Conservation (phyloP, 306 rosid genomes). For the Prunus armeniaca region DNA sequence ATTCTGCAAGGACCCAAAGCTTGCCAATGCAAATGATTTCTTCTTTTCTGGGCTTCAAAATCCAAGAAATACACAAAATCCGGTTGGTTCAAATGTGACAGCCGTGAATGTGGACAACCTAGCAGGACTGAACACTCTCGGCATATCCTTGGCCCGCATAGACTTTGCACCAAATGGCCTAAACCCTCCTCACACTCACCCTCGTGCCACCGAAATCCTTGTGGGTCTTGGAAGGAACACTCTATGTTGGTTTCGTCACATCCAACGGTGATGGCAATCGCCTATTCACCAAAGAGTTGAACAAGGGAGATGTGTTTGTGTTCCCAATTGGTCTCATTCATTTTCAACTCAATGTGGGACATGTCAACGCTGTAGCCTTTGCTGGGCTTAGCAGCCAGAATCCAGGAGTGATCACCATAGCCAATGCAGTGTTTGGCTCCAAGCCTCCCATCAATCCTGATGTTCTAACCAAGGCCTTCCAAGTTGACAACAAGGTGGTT, state of each 20-base stretch:
- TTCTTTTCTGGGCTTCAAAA: neutral
- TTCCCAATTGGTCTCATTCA: neutral
- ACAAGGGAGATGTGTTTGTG: too few species aligned
- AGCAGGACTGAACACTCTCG: neutral
- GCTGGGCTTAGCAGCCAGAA: neutral
- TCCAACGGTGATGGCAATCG: neutral
- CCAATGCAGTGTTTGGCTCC: neutral
- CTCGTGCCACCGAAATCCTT: neutral
- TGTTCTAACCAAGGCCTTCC: slow-evolving; percentile 6
- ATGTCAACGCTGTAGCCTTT: neutral
- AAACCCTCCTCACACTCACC: slow-evolving; percentile 1
- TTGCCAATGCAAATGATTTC: neutral
- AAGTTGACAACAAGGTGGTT: neutral
- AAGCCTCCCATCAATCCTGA: neutral
- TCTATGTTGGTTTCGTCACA: neutral
- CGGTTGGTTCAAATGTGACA: neutral
- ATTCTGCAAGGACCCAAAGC: slow-evolving; percentile 2
- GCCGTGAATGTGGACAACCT: neutral
- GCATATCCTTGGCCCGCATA: neutral
- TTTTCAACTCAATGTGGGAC: neutral
- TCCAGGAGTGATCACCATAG: slow-evolving; percentile 1
- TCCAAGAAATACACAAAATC: neutral
- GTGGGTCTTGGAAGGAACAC: neutral
- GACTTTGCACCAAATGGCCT: neutral
- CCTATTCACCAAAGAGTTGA: neutral